Conservation (phyloP, 2,329 filamentous ascomycete genomes). For the Didymella arachidicola region DNA sequence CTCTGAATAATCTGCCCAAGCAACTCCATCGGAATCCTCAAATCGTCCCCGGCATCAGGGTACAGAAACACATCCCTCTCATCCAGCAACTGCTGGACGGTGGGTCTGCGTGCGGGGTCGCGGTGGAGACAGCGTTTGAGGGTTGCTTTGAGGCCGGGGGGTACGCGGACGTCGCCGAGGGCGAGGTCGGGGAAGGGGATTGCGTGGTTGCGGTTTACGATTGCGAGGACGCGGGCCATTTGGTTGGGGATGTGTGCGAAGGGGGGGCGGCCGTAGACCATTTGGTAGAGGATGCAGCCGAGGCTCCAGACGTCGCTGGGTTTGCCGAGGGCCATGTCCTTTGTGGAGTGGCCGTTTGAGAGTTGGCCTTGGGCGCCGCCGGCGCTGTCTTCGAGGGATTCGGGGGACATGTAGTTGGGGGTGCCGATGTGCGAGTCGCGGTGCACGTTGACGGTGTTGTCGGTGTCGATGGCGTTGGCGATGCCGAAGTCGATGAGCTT, state of each 20-base stretch:
- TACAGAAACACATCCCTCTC: conserved; percentile 66
- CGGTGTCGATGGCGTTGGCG: conserved; percentile 93
- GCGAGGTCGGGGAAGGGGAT: conserved; percentile 77
- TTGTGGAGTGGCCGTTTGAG: conserved; percentile 55
- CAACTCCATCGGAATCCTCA: conserved; percentile 62
- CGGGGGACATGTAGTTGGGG: conserved; percentile 98
- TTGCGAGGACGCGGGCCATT: conserved; percentile 85
- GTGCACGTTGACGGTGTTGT: conserved; percentile 97
- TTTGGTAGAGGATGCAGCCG: conserved; percentile 96
- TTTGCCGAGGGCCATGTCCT: conserved; percentile 94
- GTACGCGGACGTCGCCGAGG: conserved; percentile 68
- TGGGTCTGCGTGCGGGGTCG: conserved; percentile 64
- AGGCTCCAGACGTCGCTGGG: conserved; percentile 96
- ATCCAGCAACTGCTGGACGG: conserved; percentile 63
- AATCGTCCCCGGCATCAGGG: conserved; percentile 62
- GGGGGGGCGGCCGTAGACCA: conserved; percentile 96
- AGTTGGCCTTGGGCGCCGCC: conserved; percentile 58
- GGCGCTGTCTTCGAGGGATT: conserved; percentile 89
- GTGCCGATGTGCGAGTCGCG: conserved; percentile 95
- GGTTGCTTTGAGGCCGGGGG: conserved; percentile 63
- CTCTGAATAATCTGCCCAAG: conserved; percentile 66
- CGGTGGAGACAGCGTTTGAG: conserved; percentile 66
- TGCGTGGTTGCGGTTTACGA: conserved; percentile 77
- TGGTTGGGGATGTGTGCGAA: conserved; percentile 92
- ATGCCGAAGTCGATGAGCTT: conserved; percentile 99